Evolutionary conservation across 208 protist species (phyloP), one percentile per base, ranked within the genome.

Genomic region (Trypanosoma vivax): DNA sequence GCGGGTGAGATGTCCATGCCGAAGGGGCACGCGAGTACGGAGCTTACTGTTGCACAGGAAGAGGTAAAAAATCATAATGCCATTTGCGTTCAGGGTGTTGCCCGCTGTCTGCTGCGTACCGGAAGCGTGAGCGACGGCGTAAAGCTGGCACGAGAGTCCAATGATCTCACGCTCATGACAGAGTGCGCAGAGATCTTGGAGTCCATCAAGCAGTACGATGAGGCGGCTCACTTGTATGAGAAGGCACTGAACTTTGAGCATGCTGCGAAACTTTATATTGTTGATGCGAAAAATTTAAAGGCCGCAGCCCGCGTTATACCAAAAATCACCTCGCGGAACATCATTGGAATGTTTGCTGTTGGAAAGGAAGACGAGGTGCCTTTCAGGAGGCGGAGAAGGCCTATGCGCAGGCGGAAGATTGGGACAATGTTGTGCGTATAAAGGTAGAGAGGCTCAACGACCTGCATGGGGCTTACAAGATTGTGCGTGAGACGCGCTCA

Each of bases 101-200:
- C 90, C 1, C 80, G 93, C 7, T 96, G 85, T 50, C 58, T 79
- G 29, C 79, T 98, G 50, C 83, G 93, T 46, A 83, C 79, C 19
- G 92, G 92, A 30, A 85, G 88, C 53, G 56, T 97, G 5, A 57
- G 59, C 5, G 73, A 89, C 33, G 92, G 92, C 27, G 64, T 97
- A 49, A 65, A 79, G 37, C 66, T 95, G 24, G 92, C 87, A 10
- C 65, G 89, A 48, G 64, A 87, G 41, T 86, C 83, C 5, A 79
- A 79, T 9, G 60, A 82, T 58, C 42, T 49, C 19, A 50, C 72
- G 5, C 82, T 97, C 28, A 68, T 83, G 13, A 70, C 56, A 24
- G 96, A 98, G 52, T 98, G 96, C 62, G 97, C 92, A 2, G 69
- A 79, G 47, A 88, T 98, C 29, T 88, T 97, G 43, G 96, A 98